Conservation (phyloP, 192 early-diverging fungal genomes). For the Geranomyces michiganensis region DNA sequence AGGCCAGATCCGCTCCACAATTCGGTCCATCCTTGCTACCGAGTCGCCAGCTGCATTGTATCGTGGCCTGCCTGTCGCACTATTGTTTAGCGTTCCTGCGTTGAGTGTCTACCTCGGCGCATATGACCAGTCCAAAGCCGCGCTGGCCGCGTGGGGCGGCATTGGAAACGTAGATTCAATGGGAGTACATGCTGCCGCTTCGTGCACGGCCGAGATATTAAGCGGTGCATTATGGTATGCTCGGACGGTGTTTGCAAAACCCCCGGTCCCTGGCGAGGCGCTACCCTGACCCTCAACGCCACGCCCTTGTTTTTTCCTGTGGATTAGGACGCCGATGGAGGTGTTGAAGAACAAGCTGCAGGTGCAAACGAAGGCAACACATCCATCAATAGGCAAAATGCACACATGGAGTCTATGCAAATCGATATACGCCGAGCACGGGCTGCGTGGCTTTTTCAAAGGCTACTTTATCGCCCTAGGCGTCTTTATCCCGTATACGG, state of each 20-base stretch:
- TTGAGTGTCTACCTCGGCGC: constrained; percentile 68
- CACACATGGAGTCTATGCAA: constrained; percentile 41
- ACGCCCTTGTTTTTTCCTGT: not conserved
- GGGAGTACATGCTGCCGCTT: constrained; percentile 61
- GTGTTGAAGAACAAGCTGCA: constrained; percentile 78
- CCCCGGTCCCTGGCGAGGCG: not conserved
- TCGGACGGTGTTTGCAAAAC: not conserved
- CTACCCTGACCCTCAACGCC: not conserved
- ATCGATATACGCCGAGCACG: constrained; percentile 58
- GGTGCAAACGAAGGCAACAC: constrained; percentile 33
- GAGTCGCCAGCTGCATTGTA: constrained; percentile 52
- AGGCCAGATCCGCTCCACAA: constrained; percentile 23
- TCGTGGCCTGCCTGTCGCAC: constrained; percentile 68
- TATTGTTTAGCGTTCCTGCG: constrained; percentile 73
- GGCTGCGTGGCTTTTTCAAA: constrained; percentile 67
- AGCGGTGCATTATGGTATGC: constrained; percentile 66
- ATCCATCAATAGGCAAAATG: not conserved
- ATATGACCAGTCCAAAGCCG: constrained; percentile 68
- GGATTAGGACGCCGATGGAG: constrained; percentile 79
- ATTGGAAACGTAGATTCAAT: constrained; percentile 41
- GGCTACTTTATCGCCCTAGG: constrained; percentile 74
- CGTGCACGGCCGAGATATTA: constrained; percentile 62
- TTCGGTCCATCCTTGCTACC: constrained; percentile 16
- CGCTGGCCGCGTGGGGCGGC: constrained; percentile 25
- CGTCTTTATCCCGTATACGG: constrained; percentile 78